These are phyloP conservation scores for Funneliformis geosporum DNA, from an alignment of 192 early-diverging fungal species.

Conservation along the genomic window DNA sequence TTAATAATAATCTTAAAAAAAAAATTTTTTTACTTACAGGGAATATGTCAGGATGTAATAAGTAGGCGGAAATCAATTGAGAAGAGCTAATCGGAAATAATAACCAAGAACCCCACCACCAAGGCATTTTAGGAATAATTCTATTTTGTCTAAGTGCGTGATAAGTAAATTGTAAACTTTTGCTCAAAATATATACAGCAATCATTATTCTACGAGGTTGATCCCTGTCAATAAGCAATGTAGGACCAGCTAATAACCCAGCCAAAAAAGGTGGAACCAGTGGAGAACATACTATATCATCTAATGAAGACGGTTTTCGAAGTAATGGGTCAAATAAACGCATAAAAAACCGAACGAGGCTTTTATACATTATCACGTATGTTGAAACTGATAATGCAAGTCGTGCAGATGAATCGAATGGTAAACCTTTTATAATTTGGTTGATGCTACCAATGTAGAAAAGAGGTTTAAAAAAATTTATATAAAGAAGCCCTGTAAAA, in stretches of 20 bases:
- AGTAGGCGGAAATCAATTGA: constrained; percentile 15
- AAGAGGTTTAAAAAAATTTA: neutral
- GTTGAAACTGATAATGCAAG: constrained; percentile 11
- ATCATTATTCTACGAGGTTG: neutral
- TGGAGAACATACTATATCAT: neutral
- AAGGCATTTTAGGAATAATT: constrained; percentile 23
- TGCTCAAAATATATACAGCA: constrained; percentile 5
- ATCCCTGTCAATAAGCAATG: constrained; percentile 7
- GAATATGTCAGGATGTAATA: constrained; percentile 27
- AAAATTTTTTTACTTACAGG: neutral
- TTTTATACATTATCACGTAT: constrained; percentile 16
- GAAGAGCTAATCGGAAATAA: constrained; percentile 30
- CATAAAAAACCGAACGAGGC: constrained; percentile 18
- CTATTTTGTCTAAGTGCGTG: constrained; percentile 2
- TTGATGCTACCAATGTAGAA: neutral
- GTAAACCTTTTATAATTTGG: neutral
- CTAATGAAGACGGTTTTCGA: neutral
- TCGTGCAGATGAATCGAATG: neutral
- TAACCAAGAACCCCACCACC: constrained; percentile 30
- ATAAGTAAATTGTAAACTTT: constrained; percentile 26
- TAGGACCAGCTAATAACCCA: neutral
- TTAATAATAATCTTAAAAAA: neutral
- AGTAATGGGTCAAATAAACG: constrained; percentile 23
- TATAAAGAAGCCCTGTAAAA: neutral
- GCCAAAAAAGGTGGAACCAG: constrained; percentile 24